Base-by-base conservation (phyloP, 2,329 filamentous ascomycete species). In the Grosmannia penicillata region DNA sequence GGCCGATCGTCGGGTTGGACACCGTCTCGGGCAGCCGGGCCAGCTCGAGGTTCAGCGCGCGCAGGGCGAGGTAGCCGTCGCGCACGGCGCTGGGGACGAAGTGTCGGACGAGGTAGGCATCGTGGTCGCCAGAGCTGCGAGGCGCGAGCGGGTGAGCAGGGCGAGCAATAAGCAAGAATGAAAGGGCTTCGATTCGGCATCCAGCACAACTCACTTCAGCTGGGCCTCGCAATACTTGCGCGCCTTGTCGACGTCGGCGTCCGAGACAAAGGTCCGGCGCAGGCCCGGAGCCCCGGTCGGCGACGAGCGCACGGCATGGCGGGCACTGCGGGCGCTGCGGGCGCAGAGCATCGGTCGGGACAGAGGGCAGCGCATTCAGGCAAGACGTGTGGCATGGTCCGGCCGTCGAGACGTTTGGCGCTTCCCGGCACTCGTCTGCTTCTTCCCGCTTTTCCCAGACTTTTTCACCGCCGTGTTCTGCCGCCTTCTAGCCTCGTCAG, bases 21-120 rank as follows among this genome's bases (percentile, higher is more conserved):
- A 91, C 87, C 11, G 82, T 76, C 59, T 96, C 89, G 41, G 91
- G 85, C 45, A 96, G 81, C 41, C 83, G 75, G 32, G 89, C 83
- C 43, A 95, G 73, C 57, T 95, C 89, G 51, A 96, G 72, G 55
- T 98, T 98, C 57, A 98, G 77, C 36, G 87, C 82, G 45, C 89
- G 82, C 41, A 98, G 75, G 42, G 87, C 85, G 48, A 93, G 73
- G 60, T 96, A 95, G 48, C 84, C 80, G 58, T 93, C 78, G 51
- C 77, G 78, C 11, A 80, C 70, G 23, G 78, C 68, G 4, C 65
- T 65, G 1, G 85, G 86, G 44, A 95, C 72, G 60, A 95, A 94
- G 44, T 83, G 79, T 46, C 83, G 78, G 43, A 95, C 75, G 26
- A 91, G 72, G 55, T 85, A 84, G 14, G 91, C 86, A 45, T 93